Conservation (phyloP, 1,284 basidiomycete species). For the Coriolopsis trogii region DNA sequence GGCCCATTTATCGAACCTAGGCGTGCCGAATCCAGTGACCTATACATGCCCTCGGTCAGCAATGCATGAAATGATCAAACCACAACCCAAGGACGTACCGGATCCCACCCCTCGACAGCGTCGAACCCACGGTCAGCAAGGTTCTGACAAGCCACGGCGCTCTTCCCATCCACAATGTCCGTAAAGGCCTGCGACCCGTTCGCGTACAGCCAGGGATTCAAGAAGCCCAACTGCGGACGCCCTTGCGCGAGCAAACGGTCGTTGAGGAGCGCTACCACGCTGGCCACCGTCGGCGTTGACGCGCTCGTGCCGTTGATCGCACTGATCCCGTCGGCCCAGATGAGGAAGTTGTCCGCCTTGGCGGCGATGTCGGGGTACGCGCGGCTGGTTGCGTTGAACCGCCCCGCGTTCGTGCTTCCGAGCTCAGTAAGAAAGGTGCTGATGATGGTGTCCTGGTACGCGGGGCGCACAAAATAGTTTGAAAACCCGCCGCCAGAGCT, state of each 20-base stretch:
- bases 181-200: constrained; percentile 23
- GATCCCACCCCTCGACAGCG: constrained; percentile 43
- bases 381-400: constrained; percentile 34
- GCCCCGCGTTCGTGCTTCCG: constrained; percentile 33
- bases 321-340: constrained; percentile 41
- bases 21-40: no score
- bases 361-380: constrained; percentile 38
- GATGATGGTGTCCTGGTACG: constrained; percentile 41
- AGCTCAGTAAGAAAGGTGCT: constrained; percentile 29
- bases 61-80: no score
- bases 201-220: constrained; percentile 48
- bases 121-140: constrained; percentile 46
- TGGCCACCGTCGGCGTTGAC: constrained; percentile 54
- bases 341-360: constrained; percentile 31
- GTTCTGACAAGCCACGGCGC: constrained; percentile 30
- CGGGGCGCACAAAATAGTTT: constrained; percentile 42
- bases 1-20: no score
- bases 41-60: no score
- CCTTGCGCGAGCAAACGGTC: constrained; percentile 46
- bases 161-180: constrained; percentile 29
- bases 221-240: constrained; percentile 45
- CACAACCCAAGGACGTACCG: no score
- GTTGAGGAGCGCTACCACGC: constrained; percentile 58
- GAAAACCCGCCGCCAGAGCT: constrained; percentile 67
- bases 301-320: constrained; percentile 51